Base-by-base conservation (phyloP, 208 protist species). In the Leishmania lainsoni region DNA sequence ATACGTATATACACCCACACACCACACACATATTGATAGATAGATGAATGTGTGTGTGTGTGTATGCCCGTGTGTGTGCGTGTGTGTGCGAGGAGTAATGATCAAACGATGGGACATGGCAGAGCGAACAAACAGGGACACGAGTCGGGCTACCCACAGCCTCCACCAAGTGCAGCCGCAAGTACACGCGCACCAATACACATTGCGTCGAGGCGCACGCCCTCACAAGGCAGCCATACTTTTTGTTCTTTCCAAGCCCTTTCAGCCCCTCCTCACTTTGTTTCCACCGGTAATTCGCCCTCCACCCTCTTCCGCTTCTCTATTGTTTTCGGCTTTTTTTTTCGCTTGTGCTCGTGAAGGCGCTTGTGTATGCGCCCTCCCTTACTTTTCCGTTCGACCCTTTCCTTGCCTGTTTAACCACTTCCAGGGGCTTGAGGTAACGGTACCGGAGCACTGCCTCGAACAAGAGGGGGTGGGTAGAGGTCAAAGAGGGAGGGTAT, bases 1-100 rank as follows among this genome's bases (percentile, higher is more conserved):
- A 71, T 48, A 71, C 16, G 42, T 45, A 71, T 71, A 71, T 45
- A n/a, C n/a, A n/a, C n/a, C n/a, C n/a, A n/a, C n/a, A n/a, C n/a
- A n/a, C n/a, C n/a, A n/a, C n/a, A n/a, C n/a, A n/a, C n/a, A n/a
- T n/a, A n/a, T n/a, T n/a, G n/a, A n/a, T n/a, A n/a, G n/a, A n/a
- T n/a, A n/a, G n/a, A n/a, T n/a, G n/a, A n/a, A n/a, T n/a, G n/a
- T n/a, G n/a, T n/a, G n/a, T n/a, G n/a, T 66, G 59, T 66, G 59
- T 66, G 59, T 4, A 9, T 71, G 66, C 10, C 4, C 10, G 66
- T 71, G 26, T 8, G 66, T 0, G 5, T 35, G 29, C 6, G 65
- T 45, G 54, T 3, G 54, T 12, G 1, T 58, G 10, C 2, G 10
- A 26, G 20, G 54, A 22, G 54, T 1, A 22, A 48, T 71, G 65